These are phyloP conservation scores for Kazachstania martiniae DNA, from an alignment of 805 yeast species.

Conservation along the genomic window DNA sequence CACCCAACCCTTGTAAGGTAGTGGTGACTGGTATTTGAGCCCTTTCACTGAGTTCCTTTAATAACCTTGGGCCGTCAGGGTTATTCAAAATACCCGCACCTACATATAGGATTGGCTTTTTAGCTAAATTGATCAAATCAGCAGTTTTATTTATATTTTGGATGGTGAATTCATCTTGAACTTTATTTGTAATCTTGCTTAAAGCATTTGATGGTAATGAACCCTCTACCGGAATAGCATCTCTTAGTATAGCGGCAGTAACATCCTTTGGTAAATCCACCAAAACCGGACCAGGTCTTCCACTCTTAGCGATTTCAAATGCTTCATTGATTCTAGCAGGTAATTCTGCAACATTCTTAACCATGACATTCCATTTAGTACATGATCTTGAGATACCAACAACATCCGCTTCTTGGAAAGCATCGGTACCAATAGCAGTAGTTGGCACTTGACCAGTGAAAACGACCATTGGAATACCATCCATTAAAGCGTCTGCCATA, in stretches of 20 bases:
- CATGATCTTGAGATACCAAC: conserved; percentile 94
- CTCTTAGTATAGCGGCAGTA: conserved; percentile 79
- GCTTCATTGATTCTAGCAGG: conserved; percentile 97
- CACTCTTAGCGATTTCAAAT: conserved; percentile 89
- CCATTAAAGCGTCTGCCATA: conserved; percentile 93
- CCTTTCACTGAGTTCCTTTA: conserved; percentile 79
- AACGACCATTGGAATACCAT: conserved; percentile 94
- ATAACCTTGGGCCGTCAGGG: conserved; percentile 65
- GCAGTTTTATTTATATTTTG: conserved; percentile 73
- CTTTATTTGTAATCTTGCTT: conserved; percentile 55
- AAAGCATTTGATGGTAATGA: conserved; percentile 67
- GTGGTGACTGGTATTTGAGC: conserved; percentile 95
- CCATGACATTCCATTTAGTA: conserved; percentile 99
- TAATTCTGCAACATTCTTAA: conserved; percentile 83
- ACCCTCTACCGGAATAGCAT: conserved; percentile 71
- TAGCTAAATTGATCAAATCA: conserved; percentile 63
- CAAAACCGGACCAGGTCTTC: conserved; percentile 97
- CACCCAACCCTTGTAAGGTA: conserved; percentile 87
- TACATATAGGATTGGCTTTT: conserved; percentile 79
- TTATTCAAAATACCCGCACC: conserved; percentile 84
- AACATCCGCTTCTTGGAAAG: conserved; percentile 98
- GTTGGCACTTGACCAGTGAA: conserved; percentile 98
- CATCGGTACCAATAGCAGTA: conserved; percentile 91
- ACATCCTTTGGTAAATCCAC: conserved; percentile 98
- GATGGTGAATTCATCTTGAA: conserved; percentile 62